phyloP scores from a whole-genome alignment of 768 basidiomycete genomes.

The Suillus paluster region DNA sequence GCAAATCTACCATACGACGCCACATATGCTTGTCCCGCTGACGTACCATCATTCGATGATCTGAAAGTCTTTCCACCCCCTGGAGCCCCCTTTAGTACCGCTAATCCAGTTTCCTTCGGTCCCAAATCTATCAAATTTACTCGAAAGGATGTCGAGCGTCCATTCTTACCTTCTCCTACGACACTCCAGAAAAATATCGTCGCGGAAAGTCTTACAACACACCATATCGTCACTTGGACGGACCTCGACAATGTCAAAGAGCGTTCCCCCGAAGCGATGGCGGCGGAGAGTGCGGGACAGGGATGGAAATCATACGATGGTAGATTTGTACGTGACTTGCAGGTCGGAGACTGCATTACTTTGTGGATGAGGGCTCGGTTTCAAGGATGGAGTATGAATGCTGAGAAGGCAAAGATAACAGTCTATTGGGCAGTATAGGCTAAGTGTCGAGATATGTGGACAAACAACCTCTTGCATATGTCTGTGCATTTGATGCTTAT shows the following conservation, averaged over 20 bases:
- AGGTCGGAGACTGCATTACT: slow-evolving; percentile 12
- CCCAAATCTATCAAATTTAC: not conserved
- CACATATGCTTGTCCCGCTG: not conserved
- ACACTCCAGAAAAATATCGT: slow-evolving; percentile 10
- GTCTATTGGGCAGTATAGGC: not conserved
- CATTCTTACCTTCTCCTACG: not conserved
- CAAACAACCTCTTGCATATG: not conserved
- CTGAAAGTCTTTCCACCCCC: too few species aligned
- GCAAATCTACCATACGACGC: not conserved
- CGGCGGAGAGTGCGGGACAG: slow-evolving; percentile 2
- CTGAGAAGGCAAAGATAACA: not conserved
- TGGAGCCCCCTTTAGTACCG: too few species aligned
- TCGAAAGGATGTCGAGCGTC: not conserved
- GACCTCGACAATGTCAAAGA: slow-evolving; percentile 7
- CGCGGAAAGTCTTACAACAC: not conserved
- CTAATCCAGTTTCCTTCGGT: not conserved
- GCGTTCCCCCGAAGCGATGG: slow-evolving; percentile 5
- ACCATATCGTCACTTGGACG: slow-evolving; percentile 8
- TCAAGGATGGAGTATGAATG: not conserved
- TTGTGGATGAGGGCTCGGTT: slow-evolving; percentile 14
- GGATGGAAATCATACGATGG: slow-evolving; percentile 13
- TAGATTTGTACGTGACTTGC: slow-evolving; percentile 6
- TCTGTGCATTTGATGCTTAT: not conserved
- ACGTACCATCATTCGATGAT: not conserved
- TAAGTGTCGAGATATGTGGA: not conserved